These are phyloP conservation scores for Bathelium albidoporum DNA, from an alignment of 495 filamentous ascomycete genomes.

Conservation along the genomic window DNA sequence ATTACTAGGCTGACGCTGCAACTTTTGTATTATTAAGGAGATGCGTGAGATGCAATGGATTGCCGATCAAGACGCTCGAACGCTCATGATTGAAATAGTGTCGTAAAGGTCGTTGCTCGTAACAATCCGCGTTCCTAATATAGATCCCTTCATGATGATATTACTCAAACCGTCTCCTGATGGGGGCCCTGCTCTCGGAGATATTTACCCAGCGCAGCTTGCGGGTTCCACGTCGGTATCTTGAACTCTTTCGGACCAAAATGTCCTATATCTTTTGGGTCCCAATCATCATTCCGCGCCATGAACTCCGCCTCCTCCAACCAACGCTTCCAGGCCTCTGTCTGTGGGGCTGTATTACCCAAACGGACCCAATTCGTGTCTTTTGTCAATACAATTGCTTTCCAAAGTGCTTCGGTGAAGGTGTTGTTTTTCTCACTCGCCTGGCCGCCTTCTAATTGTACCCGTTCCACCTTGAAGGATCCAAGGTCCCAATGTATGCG, in stretches of 20 bases:
- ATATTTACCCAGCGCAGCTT: not conserved
- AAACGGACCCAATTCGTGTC: constrained; percentile 29
- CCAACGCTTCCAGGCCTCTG: constrained; percentile 32
- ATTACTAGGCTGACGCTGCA: not conserved
- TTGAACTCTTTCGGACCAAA: not conserved
- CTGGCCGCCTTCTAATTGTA: constrained; percentile 22
- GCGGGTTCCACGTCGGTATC: not conserved
- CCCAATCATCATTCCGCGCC: not conserved
- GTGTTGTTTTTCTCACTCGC: constrained; percentile 20
- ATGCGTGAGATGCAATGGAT: not conserved
- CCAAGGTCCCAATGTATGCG: constrained; percentile 34
- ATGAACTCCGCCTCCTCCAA: constrained; percentile 23
- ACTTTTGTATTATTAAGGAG: not conserved
- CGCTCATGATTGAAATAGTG: not conserved
- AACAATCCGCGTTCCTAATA: not conserved
- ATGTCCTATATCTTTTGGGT: not conserved
- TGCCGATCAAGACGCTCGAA: not conserved
- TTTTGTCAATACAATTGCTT: constrained; percentile 33
- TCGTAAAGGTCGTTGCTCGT: not conserved
- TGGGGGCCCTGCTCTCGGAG: not conserved
- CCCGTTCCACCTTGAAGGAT: constrained; percentile 27
- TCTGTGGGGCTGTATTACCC: constrained; percentile 31
- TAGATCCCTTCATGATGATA: not conserved
- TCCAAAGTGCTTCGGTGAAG: constrained; percentile 38
- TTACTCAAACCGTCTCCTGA: not conserved